A percentile compares a stretch with the other conserved stretches of the same genome.
Evolutionary conservation across 2,329 filamentous ascomycete species (phyloP).

Genomic region (Rosellinia necatrix): DNA sequence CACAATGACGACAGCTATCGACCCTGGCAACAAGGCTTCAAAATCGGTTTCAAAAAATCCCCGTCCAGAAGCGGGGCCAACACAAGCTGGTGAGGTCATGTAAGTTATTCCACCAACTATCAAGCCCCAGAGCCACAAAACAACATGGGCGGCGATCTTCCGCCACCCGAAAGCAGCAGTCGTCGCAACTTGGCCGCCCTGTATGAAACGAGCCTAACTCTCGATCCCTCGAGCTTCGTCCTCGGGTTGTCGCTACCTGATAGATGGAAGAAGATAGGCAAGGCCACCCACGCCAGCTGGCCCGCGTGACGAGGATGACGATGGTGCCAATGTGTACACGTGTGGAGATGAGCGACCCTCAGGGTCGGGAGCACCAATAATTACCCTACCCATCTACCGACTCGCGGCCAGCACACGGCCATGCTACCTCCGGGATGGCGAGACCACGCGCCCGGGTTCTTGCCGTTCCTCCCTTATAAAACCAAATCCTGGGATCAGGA

Average conservation of each 20-base stretch:
- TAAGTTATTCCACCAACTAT: conserved; percentile 29
- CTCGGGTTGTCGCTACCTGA: background rate
- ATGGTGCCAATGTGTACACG: no score
- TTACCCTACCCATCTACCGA: background rate
- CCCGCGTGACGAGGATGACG: conserved; percentile 8
- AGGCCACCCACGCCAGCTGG: background rate
- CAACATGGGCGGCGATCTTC: conserved; percentile 15
- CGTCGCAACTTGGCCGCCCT: background rate
- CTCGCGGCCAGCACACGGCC: background rate
- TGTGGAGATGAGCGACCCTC: background rate
- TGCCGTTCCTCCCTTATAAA: background rate
- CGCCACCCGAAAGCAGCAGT: conserved; percentile 20
- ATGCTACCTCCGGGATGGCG: conserved; percentile 8
- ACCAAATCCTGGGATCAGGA: background rate
- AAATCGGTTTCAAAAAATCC: background rate
- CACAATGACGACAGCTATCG: background rate
- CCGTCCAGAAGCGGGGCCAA: background rate
- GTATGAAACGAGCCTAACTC: background rate
- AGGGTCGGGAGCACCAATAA: background rate
- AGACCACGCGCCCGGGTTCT: background rate
- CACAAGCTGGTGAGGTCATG: background rate
- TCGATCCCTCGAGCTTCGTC: background rate
- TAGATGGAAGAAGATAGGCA: conserved; percentile 20
- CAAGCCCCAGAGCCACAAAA: conserved; percentile 7
- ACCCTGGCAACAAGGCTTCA: background rate